Conservation (phyloP, 2,329 filamentous ascomycete genomes). For the Fusarium camptoceras region DNA sequence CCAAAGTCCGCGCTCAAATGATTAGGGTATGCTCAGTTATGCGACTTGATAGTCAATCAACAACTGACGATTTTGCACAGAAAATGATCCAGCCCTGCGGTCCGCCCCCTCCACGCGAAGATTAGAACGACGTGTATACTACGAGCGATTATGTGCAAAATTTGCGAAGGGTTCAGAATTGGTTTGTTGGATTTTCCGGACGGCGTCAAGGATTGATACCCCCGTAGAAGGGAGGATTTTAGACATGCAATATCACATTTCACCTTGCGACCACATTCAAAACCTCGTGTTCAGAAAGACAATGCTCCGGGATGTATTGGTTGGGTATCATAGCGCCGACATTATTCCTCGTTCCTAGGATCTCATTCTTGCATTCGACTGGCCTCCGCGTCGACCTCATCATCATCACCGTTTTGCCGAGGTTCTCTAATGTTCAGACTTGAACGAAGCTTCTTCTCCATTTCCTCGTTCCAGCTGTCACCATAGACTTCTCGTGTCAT, state of each 20-base stretch:
- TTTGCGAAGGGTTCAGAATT: neutral
- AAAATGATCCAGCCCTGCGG: slow-evolving; percentile 76
- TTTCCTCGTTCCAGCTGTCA: slow-evolving; percentile 60
- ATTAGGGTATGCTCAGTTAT: slow-evolving; percentile 69
- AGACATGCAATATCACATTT: slow-evolving; percentile 11
- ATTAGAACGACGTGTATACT: slow-evolving; percentile 48
- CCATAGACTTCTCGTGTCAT: slow-evolving; percentile 74
- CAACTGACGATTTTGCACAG: slow-evolving; percentile 50
- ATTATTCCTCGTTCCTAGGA: slow-evolving; percentile 2
- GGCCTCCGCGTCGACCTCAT: slow-evolving; percentile 34
- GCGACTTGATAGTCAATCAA: neutral
- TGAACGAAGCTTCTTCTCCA: slow-evolving; percentile 69
- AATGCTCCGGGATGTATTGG: slow-evolving; percentile 18
- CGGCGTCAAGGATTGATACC: slow-evolving; percentile 47
- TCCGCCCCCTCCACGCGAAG: slow-evolving; percentile 68
- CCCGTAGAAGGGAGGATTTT: slow-evolving; percentile 22
- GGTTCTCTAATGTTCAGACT: slow-evolving; percentile 67
- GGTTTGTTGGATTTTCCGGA: slow-evolving; percentile 13
- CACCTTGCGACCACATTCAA: neutral
- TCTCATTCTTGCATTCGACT: slow-evolving; percentile 24
- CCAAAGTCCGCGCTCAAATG: slow-evolving; percentile 82
- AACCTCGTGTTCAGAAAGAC: neutral
- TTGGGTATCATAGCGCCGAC: slow-evolving; percentile 38
- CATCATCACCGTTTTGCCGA: slow-evolving; percentile 40
- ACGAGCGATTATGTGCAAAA: neutral